These are phyloP conservation scores for Elaeagnus macrophylla DNA, from an alignment of 306 rosid species.

Conservation along the genomic window DNA sequence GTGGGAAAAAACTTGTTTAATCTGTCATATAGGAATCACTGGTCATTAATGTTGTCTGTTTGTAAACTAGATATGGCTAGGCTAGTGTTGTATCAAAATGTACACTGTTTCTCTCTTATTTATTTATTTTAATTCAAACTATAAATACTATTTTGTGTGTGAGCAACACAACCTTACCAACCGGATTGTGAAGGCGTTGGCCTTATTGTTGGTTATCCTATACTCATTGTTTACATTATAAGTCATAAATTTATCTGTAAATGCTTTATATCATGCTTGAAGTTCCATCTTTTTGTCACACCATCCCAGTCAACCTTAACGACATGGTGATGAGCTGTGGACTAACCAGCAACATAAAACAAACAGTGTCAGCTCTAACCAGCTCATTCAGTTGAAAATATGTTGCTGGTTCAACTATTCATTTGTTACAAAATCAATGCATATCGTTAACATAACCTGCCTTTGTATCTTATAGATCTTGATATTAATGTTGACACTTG, in stretches of 20 bases:
- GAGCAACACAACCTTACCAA: no score
- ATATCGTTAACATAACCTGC: no score
- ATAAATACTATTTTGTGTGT: no score
- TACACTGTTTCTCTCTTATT: constrained; percentile 5
- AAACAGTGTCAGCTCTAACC: constrained; percentile 32
- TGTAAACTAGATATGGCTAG: constrained; percentile 17
- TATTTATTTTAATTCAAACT: no score
- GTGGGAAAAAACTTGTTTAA: constrained; percentile 19
- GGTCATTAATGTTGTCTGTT: constrained; percentile 20
- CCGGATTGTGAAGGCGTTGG: no score
- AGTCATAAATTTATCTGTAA: constrained; percentile 13
- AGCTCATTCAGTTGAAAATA: constrained; percentile 24
- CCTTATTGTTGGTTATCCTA: neutral
- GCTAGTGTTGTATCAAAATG: constrained; percentile 16
- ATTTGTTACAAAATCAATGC: neutral
- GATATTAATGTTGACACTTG: no score
- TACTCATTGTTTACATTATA: neutral
- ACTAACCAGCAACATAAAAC: constrained; percentile 18
- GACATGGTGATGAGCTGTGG: constrained; percentile 22
- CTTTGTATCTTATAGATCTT: no score
- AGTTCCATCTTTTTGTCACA: constrained; percentile 17
- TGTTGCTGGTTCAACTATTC: constrained; percentile 24
- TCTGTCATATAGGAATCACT: constrained; percentile 31
- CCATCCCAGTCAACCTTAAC: constrained; percentile 28
- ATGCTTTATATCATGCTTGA: constrained; percentile 13